phyloP scores from a whole-genome alignment of 257 asterid genomes.

The Solanum chiquidenum region DNA sequence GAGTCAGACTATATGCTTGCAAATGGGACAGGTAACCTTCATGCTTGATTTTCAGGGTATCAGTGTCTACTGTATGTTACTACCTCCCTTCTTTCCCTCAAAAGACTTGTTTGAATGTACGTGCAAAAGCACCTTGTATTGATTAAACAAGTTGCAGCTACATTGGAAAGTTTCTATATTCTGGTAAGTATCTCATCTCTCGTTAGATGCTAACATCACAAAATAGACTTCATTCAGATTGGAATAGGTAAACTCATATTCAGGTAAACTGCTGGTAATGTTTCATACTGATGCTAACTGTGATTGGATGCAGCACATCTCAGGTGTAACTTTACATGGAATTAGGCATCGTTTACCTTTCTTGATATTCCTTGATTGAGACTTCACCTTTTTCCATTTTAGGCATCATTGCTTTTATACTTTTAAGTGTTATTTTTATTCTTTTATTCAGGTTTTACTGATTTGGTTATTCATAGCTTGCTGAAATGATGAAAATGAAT shows the following conservation, averaged over 20 bases:
- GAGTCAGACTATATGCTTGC: slow-evolving; percentile 68
- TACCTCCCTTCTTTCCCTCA: neutral
- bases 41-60: neutral
- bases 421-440: neutral
- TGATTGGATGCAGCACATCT: neutral
- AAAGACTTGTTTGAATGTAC: neutral
- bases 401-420: neutral
- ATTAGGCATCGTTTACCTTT: neutral
- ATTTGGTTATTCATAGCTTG: neutral
- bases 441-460: neutral
- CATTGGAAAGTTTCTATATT: neutral
- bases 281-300: neutral
- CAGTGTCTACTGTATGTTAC: neutral
- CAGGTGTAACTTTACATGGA: neutral
- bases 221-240: neutral
- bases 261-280: neutral
- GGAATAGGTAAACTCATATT: neutral
- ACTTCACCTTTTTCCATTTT: neutral
- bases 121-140: neutral
- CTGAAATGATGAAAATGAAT: slow-evolving; percentile 11
- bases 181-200: neutral
- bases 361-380: neutral
- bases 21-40: slow-evolving; percentile 50
- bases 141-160: neutral
- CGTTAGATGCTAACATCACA: neutral